These are phyloP conservation scores for Xylaria sp. DNA, from an alignment of 2,329 filamentous ascomycete genomes.

Conservation along the genomic window DNA sequence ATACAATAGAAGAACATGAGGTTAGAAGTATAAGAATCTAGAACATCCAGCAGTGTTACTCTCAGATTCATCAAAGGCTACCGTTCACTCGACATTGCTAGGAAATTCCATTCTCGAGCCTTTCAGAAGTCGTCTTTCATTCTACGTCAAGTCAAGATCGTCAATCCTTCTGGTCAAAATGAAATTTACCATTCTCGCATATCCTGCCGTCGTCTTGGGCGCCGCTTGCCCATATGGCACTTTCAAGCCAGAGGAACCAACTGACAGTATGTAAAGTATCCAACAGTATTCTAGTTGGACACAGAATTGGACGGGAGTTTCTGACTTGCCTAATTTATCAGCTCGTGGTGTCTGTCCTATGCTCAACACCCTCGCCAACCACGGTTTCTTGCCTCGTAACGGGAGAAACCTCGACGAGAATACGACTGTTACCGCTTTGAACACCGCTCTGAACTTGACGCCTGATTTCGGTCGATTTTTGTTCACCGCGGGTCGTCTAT, in stretches of 20 bases:
- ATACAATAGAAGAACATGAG: neutral
- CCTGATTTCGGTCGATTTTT: slow-evolving; percentile 53
- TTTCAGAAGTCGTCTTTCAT: neutral
- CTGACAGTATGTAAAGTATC: slow-evolving; percentile 34
- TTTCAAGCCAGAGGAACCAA: slow-evolving; percentile 28
- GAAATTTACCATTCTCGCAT: slow-evolving; percentile 29
- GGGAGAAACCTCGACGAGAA: slow-evolving; percentile 56
- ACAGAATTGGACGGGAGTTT: neutral
- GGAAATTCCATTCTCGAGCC: neutral
- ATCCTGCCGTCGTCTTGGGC: slow-evolving; percentile 28
- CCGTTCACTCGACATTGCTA: slow-evolving; percentile 4
- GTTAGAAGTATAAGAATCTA: slow-evolving; percentile 27
- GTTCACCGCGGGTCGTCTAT: slow-evolving; percentile 56
- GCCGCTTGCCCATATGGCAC: slow-evolving; percentile 29
- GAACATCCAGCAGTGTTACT: slow-evolving; percentile 8
- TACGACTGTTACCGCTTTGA: slow-evolving; percentile 54
- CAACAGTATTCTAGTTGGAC: neutral
- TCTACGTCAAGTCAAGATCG: slow-evolving; percentile 1
- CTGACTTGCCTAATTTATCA: slow-evolving; percentile 21
- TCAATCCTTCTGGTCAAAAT: slow-evolving; percentile 21
- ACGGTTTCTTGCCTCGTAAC: slow-evolving; percentile 60
- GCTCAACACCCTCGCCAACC: slow-evolving; percentile 64
- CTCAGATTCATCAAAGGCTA: neutral
- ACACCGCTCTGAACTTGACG: slow-evolving; percentile 57
- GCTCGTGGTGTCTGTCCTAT: slow-evolving; percentile 55